Base-by-base conservation (phyloP, 805 yeast species). In the Candida stauntonica region DNA sequence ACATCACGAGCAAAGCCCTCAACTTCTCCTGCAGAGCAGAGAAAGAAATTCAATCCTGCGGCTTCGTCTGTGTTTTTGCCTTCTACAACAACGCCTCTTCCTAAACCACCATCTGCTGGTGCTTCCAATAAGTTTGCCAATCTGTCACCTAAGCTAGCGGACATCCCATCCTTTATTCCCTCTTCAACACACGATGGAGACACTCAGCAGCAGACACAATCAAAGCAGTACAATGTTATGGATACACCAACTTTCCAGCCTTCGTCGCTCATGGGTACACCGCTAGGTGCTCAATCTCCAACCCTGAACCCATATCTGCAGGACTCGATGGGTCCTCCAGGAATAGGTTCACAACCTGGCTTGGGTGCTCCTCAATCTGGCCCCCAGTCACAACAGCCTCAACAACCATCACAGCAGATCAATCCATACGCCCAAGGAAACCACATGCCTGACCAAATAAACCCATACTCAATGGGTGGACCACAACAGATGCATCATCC, bases 21-120 rank as follows among this genome's bases (percentile, higher is more conserved):
- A 16, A 13, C 24, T 7, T 28, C 35, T 5, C 32, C 29, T 1
- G 14, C 31, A 15, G 44, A 30, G 23, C 38, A 35, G 0, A 72
- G 61, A 45, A 69, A 63, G 52, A 67, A 70, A 47, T 72, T 78
- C 54, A 77, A 76, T 46, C 70, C 75, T 11, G 77, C 77, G 36
- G 59, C 66, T 4, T 66, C 76, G 12, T 33, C 42, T 3, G 21
- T 29, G 32, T 38, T 38, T 28, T 29, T 32, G 5, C 42, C 42
- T 13, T 30, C 42, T 7, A 13, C 27, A n/a, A 12, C 30, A 7
- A 3, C 36, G 9, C 75, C 31, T 17, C 29, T 43, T 14, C 49
- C 38, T 15, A 43, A 32, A 40, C 32, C 46, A 21, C 30, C n/a
- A 7, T 9, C 14, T 7, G 18, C 30, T 8, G 24, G 9, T 21